Evolutionary conservation across 148 eudicot genomes (phyloP).

Genomic region (Rhododendron molle): DNA sequence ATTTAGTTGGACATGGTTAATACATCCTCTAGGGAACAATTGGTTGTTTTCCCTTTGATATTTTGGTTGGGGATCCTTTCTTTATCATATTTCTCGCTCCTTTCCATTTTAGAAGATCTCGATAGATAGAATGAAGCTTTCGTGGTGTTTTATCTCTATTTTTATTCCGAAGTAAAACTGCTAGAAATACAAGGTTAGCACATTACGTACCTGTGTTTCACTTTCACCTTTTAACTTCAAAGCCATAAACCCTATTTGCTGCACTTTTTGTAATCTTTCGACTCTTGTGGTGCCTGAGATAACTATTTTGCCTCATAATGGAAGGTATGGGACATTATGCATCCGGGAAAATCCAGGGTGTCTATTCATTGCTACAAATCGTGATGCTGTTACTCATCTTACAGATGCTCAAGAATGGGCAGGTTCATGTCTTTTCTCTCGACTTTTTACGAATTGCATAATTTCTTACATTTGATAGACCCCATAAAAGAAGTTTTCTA

Average conservation of each 20-base stretch:
- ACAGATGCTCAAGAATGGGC: slow-evolving; percentile 99
- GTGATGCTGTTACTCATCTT: slow-evolving; percentile 96
- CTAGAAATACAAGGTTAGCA: not conserved
- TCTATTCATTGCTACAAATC: slow-evolving; percentile 93
- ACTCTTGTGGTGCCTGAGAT: not conserved
- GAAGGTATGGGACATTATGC: slow-evolving; percentile 93
- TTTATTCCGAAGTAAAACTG: not conserved
- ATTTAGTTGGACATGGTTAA: not conserved
- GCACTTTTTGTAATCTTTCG: not conserved
- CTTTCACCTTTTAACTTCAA: not conserved
- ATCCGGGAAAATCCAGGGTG: slow-evolving; percentile 95
- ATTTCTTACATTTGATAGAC: not conserved
- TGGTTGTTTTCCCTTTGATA: not conserved
- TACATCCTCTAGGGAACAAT: not conserved
- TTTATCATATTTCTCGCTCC: not conserved
- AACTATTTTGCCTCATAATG: slow-evolving; percentile 9
- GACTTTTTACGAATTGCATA: not conserved
- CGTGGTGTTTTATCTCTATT: not conserved
- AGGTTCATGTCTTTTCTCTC: slow-evolving; percentile 39
- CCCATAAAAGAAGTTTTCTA: not conserved
- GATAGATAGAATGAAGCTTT: not conserved
- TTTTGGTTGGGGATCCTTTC: not conserved
- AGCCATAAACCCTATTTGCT: not conserved
- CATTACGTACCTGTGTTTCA: not conserved
- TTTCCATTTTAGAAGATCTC: not conserved